Evolutionary conservation across 164 flowering plant species (phyloP).

Genomic region (Macadamia tetraphylla): DNA sequence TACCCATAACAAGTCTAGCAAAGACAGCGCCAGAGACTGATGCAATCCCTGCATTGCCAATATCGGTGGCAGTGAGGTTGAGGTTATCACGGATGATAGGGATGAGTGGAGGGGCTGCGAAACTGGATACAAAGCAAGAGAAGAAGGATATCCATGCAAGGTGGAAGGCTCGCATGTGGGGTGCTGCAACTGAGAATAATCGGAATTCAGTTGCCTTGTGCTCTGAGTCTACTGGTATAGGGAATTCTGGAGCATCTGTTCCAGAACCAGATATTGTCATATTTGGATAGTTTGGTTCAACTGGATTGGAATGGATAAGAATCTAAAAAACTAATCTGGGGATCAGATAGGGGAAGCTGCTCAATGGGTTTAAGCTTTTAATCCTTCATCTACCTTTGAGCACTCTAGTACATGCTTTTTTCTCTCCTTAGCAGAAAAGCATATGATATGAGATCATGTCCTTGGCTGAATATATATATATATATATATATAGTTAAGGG

Average conservation of each 20-base stretch:
- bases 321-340: background rate
- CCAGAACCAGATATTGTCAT: conserved; percentile 18
- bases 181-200: conserved; percentile 43
- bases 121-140: conserved; percentile 73
- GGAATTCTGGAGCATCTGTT: conserved; percentile 26
- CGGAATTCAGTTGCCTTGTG: conserved; percentile 62
- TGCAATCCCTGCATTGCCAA: conserved; percentile 82
- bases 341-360: background rate
- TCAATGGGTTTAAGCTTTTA: background rate
- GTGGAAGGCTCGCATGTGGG: conserved; percentile 87
- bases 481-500: too few species aligned
- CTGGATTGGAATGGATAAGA: background rate
- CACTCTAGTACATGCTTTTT: too few species aligned
- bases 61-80: conserved; percentile 65
- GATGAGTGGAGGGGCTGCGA: conserved; percentile 77
- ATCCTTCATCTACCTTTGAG: too few species aligned
- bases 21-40: conserved; percentile 82
- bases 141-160: conserved; percentile 86
- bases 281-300: background rate
- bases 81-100: conserved; percentile 82
- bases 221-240: conserved; percentile 77
- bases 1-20: conserved; percentile 74
- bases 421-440: too few species aligned
- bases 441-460: too few species aligned
- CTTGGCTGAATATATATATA: too few species aligned